These are phyloP conservation scores for Tylopilus balloui DNA, from an alignment of 768 basidiomycete species.

Conservation along the genomic window DNA sequence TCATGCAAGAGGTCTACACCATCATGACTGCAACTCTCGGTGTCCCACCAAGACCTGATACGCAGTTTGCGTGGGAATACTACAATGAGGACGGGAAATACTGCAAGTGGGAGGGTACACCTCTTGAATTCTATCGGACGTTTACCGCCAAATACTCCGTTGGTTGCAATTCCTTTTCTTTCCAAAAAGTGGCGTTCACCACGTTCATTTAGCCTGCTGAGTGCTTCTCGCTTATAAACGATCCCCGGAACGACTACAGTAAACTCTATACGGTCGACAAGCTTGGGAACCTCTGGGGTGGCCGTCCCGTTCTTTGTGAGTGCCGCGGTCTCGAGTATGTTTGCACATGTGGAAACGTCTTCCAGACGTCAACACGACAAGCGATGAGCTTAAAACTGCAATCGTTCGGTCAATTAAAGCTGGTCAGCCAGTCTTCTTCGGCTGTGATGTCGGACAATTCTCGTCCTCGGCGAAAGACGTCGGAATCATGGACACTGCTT, in stretches of 20 bases:
- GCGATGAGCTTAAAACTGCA: constrained; percentile 72
- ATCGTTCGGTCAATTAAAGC: constrained; percentile 86
- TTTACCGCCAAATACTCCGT: constrained; percentile 58
- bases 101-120: constrained; percentile 73
- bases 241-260: constrained; percentile 81
- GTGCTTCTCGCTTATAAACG: constrained; percentile 90
- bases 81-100: constrained; percentile 75
- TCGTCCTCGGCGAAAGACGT: constrained; percentile 49
- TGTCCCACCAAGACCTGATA: constrained; percentile 71
- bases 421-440: constrained; percentile 90
- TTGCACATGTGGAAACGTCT: neutral
- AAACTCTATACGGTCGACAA: constrained; percentile 89
- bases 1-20: constrained; percentile 79
- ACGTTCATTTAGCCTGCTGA: constrained; percentile 49
- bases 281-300: constrained; percentile 91
- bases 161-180: constrained; percentile 18
- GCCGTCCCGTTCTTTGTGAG: constrained; percentile 78
- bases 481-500: constrained; percentile 84
- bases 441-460: constrained; percentile 91
- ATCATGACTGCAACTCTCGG: constrained; percentile 85
- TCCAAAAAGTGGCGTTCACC: neutral
- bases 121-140: constrained; percentile 71
- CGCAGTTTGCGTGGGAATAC: constrained; percentile 84
- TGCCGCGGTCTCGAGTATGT: neutral
- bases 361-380: constrained; percentile 85